A percentile compares a stretch with the other conserved stretches of the same genome.
These are phyloP conservation scores for Hypoxylon sp. DNA, from an alignment of 2,329 filamentous ascomycete species.

Conservation along the genomic window DNA sequence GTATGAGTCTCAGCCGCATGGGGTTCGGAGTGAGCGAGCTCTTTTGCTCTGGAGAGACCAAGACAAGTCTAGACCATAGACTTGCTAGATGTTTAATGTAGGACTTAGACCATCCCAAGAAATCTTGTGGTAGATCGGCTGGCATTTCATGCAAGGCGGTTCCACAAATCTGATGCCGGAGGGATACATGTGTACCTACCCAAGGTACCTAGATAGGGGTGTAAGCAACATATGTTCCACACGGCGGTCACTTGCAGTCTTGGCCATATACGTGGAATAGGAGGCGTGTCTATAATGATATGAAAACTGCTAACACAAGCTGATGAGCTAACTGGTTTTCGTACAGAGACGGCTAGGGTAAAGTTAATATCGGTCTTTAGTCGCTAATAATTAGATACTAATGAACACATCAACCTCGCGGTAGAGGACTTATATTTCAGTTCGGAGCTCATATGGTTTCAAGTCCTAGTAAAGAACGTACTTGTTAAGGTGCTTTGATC, in stretches of 20 bases:
- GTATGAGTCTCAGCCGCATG: not conserved
- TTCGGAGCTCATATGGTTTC: not conserved
- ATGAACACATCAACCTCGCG: not conserved
- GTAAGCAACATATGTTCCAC: not conserved
- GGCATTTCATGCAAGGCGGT: not conserved
- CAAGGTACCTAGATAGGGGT: conserved; percentile 3
- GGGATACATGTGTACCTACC: not conserved
- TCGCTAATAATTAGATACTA: not conserved
- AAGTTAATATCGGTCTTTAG: not conserved
- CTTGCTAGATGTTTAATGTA: not conserved
- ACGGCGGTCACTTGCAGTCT: not conserved
- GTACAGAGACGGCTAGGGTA: not conserved
- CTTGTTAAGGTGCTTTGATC: not conserved
- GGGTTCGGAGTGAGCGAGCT: not conserved
- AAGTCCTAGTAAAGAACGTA: not conserved
- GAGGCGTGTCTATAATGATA: not conserved
- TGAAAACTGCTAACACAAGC: not conserved
- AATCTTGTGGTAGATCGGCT: not conserved
- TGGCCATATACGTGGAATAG: not conserved
- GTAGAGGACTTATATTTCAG: not conserved
- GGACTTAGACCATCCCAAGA: not conserved
- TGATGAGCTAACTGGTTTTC: not conserved
- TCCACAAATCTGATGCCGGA: not conserved
- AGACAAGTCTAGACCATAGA: conserved; percentile 2
- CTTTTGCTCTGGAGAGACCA: not conserved